phyloP scores from a whole-genome alignment of 1,284 basidiomycete genomes.

The Ceratobasidium sp. region DNA sequence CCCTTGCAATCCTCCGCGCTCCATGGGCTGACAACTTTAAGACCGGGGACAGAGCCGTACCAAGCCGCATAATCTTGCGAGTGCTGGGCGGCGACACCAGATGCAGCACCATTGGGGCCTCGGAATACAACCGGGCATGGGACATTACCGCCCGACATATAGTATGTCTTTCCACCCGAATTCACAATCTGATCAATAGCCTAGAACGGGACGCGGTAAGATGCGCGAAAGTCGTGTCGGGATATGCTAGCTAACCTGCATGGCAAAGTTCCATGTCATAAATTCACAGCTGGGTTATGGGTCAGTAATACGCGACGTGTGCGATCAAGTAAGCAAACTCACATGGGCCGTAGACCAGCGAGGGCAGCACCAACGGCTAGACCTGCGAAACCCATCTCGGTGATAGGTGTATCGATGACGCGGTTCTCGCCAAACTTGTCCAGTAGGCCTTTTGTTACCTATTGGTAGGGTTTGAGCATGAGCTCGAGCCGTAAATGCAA shows the following conservation, averaged over 20 bases:
- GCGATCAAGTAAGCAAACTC: constrained; percentile 44
- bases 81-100: constrained; percentile 95
- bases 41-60: constrained; percentile 96
- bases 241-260: constrained; percentile 62
- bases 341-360: constrained; percentile 93
- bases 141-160: constrained; percentile 99
- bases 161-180: constrained; percentile 99
- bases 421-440: constrained; percentile 99
- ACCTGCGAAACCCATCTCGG: constrained; percentile 99
- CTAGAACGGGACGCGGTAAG: constrained; percentile 49
- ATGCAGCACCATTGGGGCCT: constrained; percentile 97
- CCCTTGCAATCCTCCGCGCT: constrained; percentile 98
- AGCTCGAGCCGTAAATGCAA: constrained; percentile 1
- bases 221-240: constrained; percentile 40
- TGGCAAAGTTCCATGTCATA: constrained; percentile 97
- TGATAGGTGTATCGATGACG: constrained; percentile 97
- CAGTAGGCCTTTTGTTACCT: constrained; percentile 96
- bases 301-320: constrained; percentile 39
- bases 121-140: constrained; percentile 99
- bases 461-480: not conserved
- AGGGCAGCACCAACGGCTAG: constrained; percentile 94
- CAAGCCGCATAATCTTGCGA: constrained; percentile 92
- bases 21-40: constrained; percentile 98
- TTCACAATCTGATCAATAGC: constrained; percentile 99
- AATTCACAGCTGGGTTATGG: constrained; percentile 84